Conservation (phyloP, 1,284 basidiomycete genomes). For the Gymnopus androsaceus region DNA sequence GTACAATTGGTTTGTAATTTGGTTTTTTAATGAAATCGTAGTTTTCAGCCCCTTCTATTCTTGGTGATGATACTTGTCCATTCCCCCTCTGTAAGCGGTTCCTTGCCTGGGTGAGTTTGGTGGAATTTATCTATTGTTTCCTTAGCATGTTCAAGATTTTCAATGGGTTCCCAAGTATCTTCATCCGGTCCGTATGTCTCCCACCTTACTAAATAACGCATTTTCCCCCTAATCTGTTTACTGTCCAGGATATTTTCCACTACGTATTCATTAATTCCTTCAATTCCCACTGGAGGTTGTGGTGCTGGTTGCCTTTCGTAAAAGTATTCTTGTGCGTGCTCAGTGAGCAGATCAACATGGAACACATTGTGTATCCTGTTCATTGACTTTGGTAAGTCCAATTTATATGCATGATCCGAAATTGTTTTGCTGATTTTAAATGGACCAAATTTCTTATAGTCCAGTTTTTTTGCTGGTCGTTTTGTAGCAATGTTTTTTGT, state of each 20-base stretch:
- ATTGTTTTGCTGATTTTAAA: constrained; percentile 23
- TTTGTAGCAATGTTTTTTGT: constrained; percentile 11
- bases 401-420: constrained; percentile 17
- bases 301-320: neutral
- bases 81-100: no score
- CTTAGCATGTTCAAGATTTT: no score
- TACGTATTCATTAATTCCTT: constrained; percentile 11
- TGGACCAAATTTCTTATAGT: constrained; percentile 1
- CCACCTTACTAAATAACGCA: constrained; percentile 25
- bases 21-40: no score
- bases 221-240: constrained; percentile 10
- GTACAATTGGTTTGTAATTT: no score
- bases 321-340: constrained; percentile 8
- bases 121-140: no score
- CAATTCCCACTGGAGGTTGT: constrained; percentile 1
- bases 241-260: constrained; percentile 26
- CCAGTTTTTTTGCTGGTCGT: constrained; percentile 16
- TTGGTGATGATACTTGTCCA: no score
- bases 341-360: constrained; percentile 19
- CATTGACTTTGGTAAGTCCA: constrained; percentile 15
- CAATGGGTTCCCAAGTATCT: constrained; percentile 20
- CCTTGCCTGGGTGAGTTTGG: no score
- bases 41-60: no score
- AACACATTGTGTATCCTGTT: constrained; percentile 20
- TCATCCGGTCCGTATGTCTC: constrained; percentile 18